Percentiles rank a stretch among this genome's conserved stretches.
Evolutionary conservation across 106 monocot species (phyloP).

Genomic region (Allium fistulosum): DNA sequence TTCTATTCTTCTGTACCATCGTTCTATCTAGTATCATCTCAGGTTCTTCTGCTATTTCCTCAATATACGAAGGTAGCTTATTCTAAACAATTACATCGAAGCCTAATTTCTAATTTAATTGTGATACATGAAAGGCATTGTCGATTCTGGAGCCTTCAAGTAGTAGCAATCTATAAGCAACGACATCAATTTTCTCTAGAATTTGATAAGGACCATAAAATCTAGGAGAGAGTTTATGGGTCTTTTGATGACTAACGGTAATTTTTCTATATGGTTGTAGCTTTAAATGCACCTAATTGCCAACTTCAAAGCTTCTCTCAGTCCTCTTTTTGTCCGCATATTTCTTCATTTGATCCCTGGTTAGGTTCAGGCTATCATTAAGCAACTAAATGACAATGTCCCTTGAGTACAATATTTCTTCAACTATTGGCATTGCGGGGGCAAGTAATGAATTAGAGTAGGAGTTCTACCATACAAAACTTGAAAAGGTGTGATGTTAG

Average conservation of each 20-base stretch:
- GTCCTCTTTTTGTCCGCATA: not conserved
- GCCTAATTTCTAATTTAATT: not conserved
- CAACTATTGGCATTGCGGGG: not conserved
- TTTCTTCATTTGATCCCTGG: not conserved
- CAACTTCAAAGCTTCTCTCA: not conserved
- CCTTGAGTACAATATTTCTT: not conserved
- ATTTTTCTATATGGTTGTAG: not conserved
- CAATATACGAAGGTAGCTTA: too few species aligned
- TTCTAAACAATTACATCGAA: too few species aligned
- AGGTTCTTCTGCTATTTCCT: too few species aligned
- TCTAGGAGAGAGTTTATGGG: not conserved
- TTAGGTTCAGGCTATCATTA: not conserved
- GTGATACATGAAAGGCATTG: not conserved
- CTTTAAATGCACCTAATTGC: not conserved
- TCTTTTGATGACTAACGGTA: not conserved
- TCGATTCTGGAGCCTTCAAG: not conserved
- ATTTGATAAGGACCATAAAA: not conserved
- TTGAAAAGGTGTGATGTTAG: not conserved
- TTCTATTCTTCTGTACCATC: too few species aligned
- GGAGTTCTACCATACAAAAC: not conserved
- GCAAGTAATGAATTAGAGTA: not conserved
- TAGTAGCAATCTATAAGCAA: not conserved
- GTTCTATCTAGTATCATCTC: too few species aligned
- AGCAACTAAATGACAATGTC: not conserved
- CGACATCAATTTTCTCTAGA: not conserved